Evolutionary conservation across 1,139 yeast genomes (phyloP).

Genomic region (Nakaseomyces glabratus): DNA sequence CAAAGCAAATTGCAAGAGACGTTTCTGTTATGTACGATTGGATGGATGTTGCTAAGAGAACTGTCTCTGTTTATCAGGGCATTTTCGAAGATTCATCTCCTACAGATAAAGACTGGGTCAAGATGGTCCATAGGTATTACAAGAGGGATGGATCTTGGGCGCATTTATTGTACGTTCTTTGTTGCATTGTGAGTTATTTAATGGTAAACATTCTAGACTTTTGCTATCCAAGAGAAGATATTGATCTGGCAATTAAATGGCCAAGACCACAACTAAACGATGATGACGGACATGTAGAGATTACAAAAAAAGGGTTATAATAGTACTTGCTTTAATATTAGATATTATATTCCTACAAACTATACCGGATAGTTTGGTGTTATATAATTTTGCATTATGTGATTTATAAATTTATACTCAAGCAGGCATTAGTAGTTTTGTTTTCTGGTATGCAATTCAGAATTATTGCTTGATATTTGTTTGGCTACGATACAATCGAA

Average conservation of each 20-base stretch:
- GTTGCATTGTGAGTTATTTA: constrained; percentile 71
- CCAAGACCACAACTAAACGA: too few relatives aligned
- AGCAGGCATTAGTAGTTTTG: too few relatives aligned
- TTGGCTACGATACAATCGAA: too few relatives aligned
- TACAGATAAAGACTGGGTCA: constrained; percentile 42
- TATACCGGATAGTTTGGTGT: too few relatives aligned
- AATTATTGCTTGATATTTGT: too few relatives aligned
- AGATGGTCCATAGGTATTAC: constrained; percentile 52
- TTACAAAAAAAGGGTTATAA: too few relatives aligned
- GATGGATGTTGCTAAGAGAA: constrained; percentile 79
- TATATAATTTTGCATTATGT: too few relatives aligned
- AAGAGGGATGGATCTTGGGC: constrained; percentile 71
- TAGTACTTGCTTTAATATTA: too few relatives aligned
- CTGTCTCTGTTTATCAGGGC: constrained; percentile 71
- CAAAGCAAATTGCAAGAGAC: constrained; percentile 68
- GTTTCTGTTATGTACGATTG: constrained; percentile 84
- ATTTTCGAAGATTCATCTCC: constrained; percentile 28
- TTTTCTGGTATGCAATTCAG: too few relatives aligned
- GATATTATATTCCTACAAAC: too few relatives aligned
- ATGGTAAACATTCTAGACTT: constrained; percentile 55
- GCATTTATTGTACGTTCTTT: constrained; percentile 68
- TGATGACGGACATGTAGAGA: too few relatives aligned
- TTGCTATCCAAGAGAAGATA: constrained; percentile 55
- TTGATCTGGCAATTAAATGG: constrained; percentile 76
- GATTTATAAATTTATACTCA: too few relatives aligned